Conservation (phyloP, 2,329 filamentous ascomycete species). For the Tolypocladium album region DNA sequence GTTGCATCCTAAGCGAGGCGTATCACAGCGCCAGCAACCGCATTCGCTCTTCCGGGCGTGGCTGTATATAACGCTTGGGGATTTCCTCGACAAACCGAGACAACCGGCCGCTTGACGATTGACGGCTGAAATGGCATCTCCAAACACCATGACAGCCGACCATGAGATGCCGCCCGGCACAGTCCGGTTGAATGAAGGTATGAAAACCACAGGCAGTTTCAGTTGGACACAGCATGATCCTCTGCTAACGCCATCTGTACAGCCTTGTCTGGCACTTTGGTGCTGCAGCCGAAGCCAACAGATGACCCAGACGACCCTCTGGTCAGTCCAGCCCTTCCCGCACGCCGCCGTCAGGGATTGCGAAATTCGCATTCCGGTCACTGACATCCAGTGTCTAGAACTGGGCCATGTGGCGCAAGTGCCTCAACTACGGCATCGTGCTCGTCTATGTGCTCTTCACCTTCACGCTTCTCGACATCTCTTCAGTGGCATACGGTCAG, state of each 20-base stretch:
- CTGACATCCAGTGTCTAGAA: not conserved
- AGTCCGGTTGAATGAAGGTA: not conserved
- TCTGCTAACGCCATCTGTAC: not conserved
- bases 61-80: not conserved
- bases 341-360: not conserved
- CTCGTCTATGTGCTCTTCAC: not conserved
- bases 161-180: not conserved
- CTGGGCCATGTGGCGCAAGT: slow-evolving; percentile 1
- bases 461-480: not conserved
- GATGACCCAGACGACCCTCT: slow-evolving; percentile 1
- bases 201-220: not conserved
- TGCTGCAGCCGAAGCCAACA: not conserved
- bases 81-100: not conserved
- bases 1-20: not conserved
- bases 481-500: not conserved
- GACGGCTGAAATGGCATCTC: not conserved
- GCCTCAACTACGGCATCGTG: not conserved
- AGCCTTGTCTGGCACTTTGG: not conserved
- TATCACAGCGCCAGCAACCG: not conserved
- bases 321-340: not conserved
- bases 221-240: not conserved
- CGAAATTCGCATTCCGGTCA: not conserved
- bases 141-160: not conserved
- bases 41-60: not conserved
- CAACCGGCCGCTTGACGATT: not conserved